phyloP scores from a whole-genome alignment of 495 filamentous ascomycete genomes.

The Penicillium subrubescens region DNA sequence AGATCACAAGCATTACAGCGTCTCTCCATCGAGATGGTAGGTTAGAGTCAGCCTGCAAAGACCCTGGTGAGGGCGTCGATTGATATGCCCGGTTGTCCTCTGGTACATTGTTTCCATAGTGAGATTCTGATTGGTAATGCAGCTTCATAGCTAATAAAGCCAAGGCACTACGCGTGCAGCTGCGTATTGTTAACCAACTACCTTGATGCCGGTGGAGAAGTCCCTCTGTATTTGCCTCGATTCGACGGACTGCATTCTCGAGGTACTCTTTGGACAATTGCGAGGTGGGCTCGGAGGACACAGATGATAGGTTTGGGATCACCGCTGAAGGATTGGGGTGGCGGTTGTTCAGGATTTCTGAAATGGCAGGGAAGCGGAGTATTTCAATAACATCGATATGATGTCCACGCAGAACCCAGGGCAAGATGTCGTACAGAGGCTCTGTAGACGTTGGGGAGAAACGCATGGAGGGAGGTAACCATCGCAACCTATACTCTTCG shows the following conservation, averaged over 20 bases:
- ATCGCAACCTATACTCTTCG: not conserved
- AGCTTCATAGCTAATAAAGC: not conserved
- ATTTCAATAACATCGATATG: slow-evolving; percentile 2
- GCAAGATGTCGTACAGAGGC: not conserved
- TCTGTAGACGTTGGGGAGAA: not conserved
- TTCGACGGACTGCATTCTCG: not conserved
- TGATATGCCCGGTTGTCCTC: not conserved
- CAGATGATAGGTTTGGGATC: not conserved
- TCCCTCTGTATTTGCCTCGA: not conserved
- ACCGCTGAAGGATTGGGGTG: not conserved
- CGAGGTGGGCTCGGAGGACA: not conserved
- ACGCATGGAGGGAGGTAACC: slow-evolving; percentile 1
- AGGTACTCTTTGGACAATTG: not conserved
- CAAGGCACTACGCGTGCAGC: not conserved
- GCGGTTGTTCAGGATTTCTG: not conserved
- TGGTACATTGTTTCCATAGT: not conserved
- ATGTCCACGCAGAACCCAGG: not conserved
- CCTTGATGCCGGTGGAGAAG: not conserved
- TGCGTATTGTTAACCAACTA: not conserved
- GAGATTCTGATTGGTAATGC: not conserved
- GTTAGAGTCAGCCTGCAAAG: not conserved
- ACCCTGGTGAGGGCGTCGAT: not conserved
- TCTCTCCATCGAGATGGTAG: not conserved
- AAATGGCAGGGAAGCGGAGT: not conserved
- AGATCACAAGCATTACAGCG: not conserved